Evolutionary conservation across 176 grass and related monocot species (phyloP).

Genomic region (Ananas comosus): DNA sequence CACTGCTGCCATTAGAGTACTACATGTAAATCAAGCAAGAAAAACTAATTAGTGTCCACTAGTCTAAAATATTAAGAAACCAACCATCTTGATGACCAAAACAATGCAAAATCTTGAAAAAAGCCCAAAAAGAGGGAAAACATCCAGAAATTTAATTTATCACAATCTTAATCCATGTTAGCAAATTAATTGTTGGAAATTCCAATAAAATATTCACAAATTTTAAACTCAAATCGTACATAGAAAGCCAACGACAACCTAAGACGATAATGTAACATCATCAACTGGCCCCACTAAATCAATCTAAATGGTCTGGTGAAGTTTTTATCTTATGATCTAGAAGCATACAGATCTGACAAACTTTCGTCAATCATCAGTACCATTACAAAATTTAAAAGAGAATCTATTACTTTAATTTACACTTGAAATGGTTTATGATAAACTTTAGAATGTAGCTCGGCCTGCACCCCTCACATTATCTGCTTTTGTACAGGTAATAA

Average conservation of each 20-base stretch:
- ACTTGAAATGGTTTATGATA: neutral
- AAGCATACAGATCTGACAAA: neutral
- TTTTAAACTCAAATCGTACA: neutral
- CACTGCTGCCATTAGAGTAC: slow-evolving; percentile 72
- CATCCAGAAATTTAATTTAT: neutral
- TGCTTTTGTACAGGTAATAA: neutral
- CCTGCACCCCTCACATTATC: neutral
- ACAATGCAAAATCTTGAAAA: neutral
- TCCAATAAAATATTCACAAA: neutral
- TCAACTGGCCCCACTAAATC: neutral
- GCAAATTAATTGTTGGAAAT: neutral
- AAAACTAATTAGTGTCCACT: neutral
- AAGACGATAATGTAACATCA: neutral
- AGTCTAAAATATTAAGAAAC: neutral
- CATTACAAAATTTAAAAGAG: neutral
- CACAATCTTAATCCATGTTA: neutral
- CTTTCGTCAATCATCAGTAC: neutral
- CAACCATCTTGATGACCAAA: neutral
- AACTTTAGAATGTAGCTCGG: neutral
- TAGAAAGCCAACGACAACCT: neutral
- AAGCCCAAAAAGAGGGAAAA: neutral
- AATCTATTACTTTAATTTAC: neutral
- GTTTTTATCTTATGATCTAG: neutral
- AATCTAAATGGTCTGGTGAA: neutral
- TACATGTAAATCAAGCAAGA: slow-evolving; percentile 23